Conservation (phyloP, 306 rosid genomes). For the Rosa rugosa region DNA sequence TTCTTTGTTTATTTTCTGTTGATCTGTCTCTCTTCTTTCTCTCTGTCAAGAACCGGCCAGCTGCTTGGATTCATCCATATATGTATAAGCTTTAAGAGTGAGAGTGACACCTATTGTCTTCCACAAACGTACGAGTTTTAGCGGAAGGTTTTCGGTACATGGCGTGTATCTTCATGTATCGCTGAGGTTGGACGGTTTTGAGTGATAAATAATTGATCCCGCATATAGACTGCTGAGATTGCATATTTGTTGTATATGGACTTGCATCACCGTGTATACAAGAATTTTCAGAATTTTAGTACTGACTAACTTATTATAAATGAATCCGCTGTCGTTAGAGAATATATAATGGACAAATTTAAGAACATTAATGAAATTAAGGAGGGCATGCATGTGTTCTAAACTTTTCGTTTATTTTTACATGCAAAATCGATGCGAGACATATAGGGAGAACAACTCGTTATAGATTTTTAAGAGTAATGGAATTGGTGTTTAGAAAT, state of each 20-base stretch:
- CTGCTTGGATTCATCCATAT: conserved; percentile 11
- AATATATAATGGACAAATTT: neutral
- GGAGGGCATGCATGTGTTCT: neutral
- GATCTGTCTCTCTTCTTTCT: conserved; percentile 12
- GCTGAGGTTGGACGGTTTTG: too few relatives aligned
- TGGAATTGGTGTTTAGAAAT: neutral
- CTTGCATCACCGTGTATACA: too few relatives aligned
- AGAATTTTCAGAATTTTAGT: neutral
- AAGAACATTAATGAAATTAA: neutral
- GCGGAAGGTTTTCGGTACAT: too few relatives aligned
- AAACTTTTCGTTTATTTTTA: neutral
- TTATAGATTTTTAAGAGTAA: neutral
- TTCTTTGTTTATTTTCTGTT: conserved; percentile 21
- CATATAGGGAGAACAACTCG: neutral
- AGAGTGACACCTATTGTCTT: neutral
- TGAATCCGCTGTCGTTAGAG: neutral
- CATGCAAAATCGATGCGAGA: neutral
- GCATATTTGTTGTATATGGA: too few relatives aligned
- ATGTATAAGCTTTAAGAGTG: conserved; percentile 2
- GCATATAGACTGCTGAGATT: too few relatives aligned
- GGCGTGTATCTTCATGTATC: too few relatives aligned
- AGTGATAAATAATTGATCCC: too few relatives aligned
- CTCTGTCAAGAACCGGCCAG: conserved; percentile 13
- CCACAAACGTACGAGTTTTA: neutral
- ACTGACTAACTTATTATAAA: neutral